Base-by-base conservation (phyloP, 2,329 filamentous ascomycete genomes). In the Aspergillus sp. region DNA sequence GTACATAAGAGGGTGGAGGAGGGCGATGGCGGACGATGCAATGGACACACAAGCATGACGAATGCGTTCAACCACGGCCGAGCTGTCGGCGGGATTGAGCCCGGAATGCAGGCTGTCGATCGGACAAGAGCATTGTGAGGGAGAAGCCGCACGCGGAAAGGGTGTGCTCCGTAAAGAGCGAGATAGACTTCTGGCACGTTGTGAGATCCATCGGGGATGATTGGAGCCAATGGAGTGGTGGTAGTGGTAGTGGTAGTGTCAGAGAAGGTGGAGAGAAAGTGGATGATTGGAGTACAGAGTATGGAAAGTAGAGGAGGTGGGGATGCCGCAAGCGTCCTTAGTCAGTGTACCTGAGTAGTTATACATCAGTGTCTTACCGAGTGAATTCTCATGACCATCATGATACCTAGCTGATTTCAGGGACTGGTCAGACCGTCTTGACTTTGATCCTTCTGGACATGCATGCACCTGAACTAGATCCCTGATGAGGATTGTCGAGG, bases 21-120 rank as follows among this genome's bases (percentile, higher is more conserved):
- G 53, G 53, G 58, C 50, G 46, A 55, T 58, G 54, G 43, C 52
- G 38, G 54, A 60, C 46, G 50, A 61, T 57, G 60, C 59, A 58
- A 55, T 55, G 60, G 59, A 63, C 52, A 61, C 55, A 57, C 48
- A 58, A 57, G 50, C 55, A 61, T 64, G 61, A 68, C 64, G 59
- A 60, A 66, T 60, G 63, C 63, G 60, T 64, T 44, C 25, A 46
- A 47, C 32, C 21, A 53, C 20, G 42, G 45, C 36, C 14, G 11
- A 34, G 20, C 45, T 44, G 36, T 23, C 29, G 48, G 7, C 25
- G 14, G 32, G 13, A 36, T n/a, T n/a, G 40, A 29, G n/a, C 32
- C 55, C 52, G 56, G 53, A 59, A 56, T 51, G 47, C 34, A 20
- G 46, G 40, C 50, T 46, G 50, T 47, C 48, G 53, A 48, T 34